A percentile compares a stretch with the other conserved stretches of the same genome.
Evolutionary conservation across 1,284 basidiomycete genomes (phyloP).

Genomic region (Mycosarcoma maydis): DNA sequence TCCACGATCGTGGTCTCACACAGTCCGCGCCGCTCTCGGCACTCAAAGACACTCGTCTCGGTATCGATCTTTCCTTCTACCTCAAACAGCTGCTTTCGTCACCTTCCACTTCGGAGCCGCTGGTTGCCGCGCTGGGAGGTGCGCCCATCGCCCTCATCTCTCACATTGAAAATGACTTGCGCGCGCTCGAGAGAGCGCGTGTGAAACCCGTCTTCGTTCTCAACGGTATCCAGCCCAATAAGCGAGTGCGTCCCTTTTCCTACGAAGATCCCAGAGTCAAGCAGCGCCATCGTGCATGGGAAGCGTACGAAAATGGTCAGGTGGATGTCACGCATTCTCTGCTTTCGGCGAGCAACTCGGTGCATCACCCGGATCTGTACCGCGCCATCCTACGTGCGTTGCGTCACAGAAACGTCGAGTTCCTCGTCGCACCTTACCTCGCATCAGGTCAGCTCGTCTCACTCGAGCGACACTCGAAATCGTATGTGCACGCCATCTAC

Average conservation of each 20-base stretch:
- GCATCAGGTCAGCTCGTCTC: slow-evolving; percentile 93
- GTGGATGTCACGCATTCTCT: slow-evolving; percentile 85
- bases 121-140: slow-evolving; percentile 92
- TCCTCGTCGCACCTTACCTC: slow-evolving; percentile 92
- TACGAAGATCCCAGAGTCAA: slow-evolving; percentile 61
- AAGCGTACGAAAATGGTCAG: slow-evolving; percentile 62
- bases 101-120: slow-evolving; percentile 81
- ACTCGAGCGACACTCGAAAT: slow-evolving; percentile 88
- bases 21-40: slow-evolving; percentile 83
- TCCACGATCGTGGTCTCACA: slow-evolving; percentile 85
- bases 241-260: slow-evolving; percentile 54
- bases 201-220: slow-evolving; percentile 99
- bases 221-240: slow-evolving; percentile 72
- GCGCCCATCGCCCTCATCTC: slow-evolving; percentile 74
- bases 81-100: slow-evolving; percentile 81
- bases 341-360: slow-evolving; percentile 77
- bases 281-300: slow-evolving; percentile 60
- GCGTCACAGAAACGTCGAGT: slow-evolving; percentile 93
- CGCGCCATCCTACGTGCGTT: slow-evolving; percentile 90
- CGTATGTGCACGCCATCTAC: slow-evolving; percentile 93
- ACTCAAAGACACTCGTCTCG: slow-evolving; percentile 89
- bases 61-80: slow-evolving; percentile 95
- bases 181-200: slow-evolving; percentile 84
- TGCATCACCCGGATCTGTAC: slow-evolving; percentile 80
- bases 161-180: slow-evolving; percentile 90